Percentiles rank a stretch among this genome's conserved stretches.
Conservation (phyloP, 768 basidiomycete genomes). For the Lactifluus pinguis region DNA sequence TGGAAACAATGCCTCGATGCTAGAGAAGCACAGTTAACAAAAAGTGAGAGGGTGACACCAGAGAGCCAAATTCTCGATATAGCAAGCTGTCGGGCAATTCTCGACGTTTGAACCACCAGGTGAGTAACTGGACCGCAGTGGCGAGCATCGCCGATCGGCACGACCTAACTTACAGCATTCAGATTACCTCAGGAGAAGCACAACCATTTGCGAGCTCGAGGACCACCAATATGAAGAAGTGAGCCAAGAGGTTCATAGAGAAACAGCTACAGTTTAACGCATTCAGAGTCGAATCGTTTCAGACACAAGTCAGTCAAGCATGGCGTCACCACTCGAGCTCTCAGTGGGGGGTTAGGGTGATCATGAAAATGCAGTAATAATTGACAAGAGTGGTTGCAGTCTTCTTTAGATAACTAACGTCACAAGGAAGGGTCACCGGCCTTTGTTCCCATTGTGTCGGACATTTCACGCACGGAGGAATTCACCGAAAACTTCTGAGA, state of each 20-base stretch:
- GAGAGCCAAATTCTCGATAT: neutral
- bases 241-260: neutral
- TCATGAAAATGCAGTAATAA: neutral
- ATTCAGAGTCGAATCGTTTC: neutral
- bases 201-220: neutral
- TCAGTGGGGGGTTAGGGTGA: neutral
- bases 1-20: neutral
- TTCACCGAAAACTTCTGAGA: neutral
- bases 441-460: neutral
- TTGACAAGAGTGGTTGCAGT: neutral
- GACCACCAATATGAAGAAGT: neutral
- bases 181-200: neutral
- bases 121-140: neutral
- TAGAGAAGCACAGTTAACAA: conserved; percentile 2
- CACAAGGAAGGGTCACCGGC: neutral
- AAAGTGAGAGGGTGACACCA: neutral
- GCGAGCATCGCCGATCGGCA: conserved; percentile 4
- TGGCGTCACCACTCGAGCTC: neutral
- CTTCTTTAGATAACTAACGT: neutral
- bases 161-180: neutral
- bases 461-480: neutral
- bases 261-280: neutral
- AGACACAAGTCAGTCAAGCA: neutral
- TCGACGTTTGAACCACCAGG: neutral
- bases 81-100: neutral